Evolutionary conservation across 345 rosid genomes (phyloP).

Genomic region (Arabidopsis suecica): DNA sequence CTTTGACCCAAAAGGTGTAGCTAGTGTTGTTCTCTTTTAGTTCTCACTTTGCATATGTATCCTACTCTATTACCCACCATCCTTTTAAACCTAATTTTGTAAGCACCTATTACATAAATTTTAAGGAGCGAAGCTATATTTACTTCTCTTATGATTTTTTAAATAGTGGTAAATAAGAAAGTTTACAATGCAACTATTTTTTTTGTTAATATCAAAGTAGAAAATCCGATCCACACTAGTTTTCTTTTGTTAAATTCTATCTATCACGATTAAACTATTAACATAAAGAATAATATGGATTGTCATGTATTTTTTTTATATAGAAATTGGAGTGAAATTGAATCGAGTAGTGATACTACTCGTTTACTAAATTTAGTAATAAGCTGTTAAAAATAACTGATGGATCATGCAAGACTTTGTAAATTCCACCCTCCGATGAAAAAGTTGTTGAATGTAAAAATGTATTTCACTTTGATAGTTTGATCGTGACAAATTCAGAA

Average conservation of each 20-base stretch:
- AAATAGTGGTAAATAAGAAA: slow-evolving; percentile 3
- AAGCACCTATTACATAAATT: not conserved
- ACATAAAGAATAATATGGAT: not conserved
- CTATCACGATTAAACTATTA: not conserved
- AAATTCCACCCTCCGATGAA: not conserved
- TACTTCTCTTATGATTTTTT: not conserved
- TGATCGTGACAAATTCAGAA: not conserved
- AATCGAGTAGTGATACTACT: not conserved
- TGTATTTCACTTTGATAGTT: not conserved
- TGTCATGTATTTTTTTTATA: no score
- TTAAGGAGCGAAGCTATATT: not conserved
- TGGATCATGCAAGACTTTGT: not conserved
- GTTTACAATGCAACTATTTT: not conserved
- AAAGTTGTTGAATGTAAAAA: not conserved
- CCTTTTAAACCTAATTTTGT: slow-evolving; percentile 3
- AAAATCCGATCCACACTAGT: not conserved
- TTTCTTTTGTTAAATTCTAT: no score
- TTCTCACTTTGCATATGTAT: slow-evolving; percentile 35
- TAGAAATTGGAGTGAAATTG: no score
- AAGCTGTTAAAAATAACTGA: not conserved
- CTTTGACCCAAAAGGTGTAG: slow-evolving; percentile 46
- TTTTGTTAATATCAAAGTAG: not conserved
- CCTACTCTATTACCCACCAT: slow-evolving; percentile 1
- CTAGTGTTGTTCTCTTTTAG: slow-evolving; percentile 3
- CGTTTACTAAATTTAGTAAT: not conserved